Percentiles rank a stretch among this genome's conserved stretches.
phyloP scores from a whole-genome alignment of 2,329 filamentous ascomycete genomes.

The Ophiocordyceps polyrhachis-furcata region DNA sequence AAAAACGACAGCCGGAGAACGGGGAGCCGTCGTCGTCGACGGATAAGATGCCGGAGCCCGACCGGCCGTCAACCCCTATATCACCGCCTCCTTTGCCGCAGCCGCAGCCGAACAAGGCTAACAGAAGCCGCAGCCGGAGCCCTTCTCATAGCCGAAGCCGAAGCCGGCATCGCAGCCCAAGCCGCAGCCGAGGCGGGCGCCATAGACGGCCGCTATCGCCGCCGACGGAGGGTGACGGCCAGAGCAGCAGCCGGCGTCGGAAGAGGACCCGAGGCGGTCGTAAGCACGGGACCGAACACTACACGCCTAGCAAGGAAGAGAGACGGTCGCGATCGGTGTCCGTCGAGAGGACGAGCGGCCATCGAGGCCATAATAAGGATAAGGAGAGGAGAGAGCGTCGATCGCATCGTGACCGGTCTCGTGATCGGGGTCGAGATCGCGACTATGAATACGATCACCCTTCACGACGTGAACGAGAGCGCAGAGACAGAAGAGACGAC shows the following conservation, averaged over 20 bases:
- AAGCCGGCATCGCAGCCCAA: slow-evolving; percentile 3
- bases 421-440: slow-evolving; percentile 17
- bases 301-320: slow-evolving; percentile 19
- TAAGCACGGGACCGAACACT: slow-evolving; percentile 21
- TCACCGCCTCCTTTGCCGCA: background rate
- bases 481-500: slow-evolving; percentile 11
- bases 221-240: slow-evolving; percentile 28
- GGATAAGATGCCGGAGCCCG: background rate
- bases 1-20: slow-evolving; percentile 8
- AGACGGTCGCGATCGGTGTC: slow-evolving; percentile 47
- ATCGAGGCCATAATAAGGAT: slow-evolving; percentile 42
- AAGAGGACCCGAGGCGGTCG: slow-evolving; percentile 28
- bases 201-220: slow-evolving; percentile 37
- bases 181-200: slow-evolving; percentile 17
- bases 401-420: slow-evolving; percentile 25
- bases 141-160: slow-evolving; percentile 2
- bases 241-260: slow-evolving; percentile 27
- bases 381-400: slow-evolving; percentile 15
- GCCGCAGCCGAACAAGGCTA: background rate
- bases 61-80: background rate
- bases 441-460: slow-evolving; percentile 20
- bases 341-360: slow-evolving; percentile 35
- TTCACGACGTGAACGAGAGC: slow-evolving; percentile 11
- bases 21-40: background rate
- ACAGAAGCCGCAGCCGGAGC: background rate